Conservation (phyloP, 2,329 filamentous ascomycete genomes). For the Paecilomyces dactylethromorphus region DNA sequence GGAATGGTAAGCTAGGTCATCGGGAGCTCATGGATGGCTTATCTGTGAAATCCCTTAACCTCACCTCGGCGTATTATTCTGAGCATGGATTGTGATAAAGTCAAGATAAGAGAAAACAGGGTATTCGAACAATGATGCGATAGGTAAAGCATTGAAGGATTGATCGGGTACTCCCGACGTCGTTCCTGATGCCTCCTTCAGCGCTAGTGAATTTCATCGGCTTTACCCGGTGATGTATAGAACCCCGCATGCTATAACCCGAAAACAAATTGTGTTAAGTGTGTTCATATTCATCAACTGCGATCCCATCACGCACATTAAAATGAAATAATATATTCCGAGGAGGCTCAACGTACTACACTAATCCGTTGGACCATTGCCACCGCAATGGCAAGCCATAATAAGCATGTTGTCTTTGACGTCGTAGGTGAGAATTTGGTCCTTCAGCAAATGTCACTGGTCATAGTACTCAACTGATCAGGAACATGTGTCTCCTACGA, state of each 20-base stretch:
- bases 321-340: background rate
- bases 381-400: background rate
- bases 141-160: background rate
- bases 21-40: no score
- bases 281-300: no score
- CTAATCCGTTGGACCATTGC: background rate
- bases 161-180: background rate
- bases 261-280: background rate
- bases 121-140: no score
- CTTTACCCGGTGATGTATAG: background rate
- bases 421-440: background rate
- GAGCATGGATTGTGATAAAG: background rate
- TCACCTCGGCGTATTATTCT: no score
- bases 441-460: background rate
- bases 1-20: no score
- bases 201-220: background rate
- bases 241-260: background rate
- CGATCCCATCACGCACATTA: no score
- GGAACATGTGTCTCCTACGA: slow-evolving; percentile 39
- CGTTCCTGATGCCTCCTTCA: background rate
- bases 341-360: background rate
- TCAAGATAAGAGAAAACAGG: background rate
- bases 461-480: background rate
- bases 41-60: no score
- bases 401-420: background rate